Base-by-base conservation (phyloP, 306 rosid genomes). In the Fragaria iinumae region DNA sequence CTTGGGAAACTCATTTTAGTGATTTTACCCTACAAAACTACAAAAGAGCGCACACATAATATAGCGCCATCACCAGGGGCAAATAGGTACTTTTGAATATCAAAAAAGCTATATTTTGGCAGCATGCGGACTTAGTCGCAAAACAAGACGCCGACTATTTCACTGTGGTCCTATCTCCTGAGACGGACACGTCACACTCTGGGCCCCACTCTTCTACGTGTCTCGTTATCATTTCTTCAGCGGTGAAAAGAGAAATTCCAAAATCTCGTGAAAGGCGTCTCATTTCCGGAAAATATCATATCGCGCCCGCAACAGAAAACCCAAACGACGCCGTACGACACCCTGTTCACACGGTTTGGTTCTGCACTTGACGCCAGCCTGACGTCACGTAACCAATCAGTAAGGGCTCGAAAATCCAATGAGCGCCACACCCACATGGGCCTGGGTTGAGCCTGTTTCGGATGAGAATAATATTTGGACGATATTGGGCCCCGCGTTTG, bases 51-150 rank as follows among this genome's bases (percentile, higher is more conserved):
- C 38, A 63, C n/a, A 63, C 11, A 77, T 78, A 11, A 68, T 78
- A 78, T 0, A 0, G 6, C 0, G 11, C 1, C 17, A 64, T 47
- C 25, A 29, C 2, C 7, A 56, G 57, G 80, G 80, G 79, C 29
- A 75, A 53, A 14, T 12, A 2, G 6, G 59, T 6, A 25, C 43
- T 44, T 77, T 43, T 0, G 0, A 64, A 10, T 5, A 1, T 20
- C 2, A 76, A 86, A 91, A 91, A 89, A 91, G 97, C 77, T 34
- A 0, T 74, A 49, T 83, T 89, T 89, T 89, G 92, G 91, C 91
- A 17, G 89, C 79, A 83, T 70, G 44, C 20, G 29, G 72, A 64
- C 74, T 49, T 70, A 78, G 81, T 75, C 76, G 74, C 53, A 32
- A 21, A 18, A 0, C 23, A 13, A 21, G 68, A 69, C 83, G 88